phyloP scores from a whole-genome alignment of 1,139 yeast genomes.

The Protomyces inundatus region DNA sequence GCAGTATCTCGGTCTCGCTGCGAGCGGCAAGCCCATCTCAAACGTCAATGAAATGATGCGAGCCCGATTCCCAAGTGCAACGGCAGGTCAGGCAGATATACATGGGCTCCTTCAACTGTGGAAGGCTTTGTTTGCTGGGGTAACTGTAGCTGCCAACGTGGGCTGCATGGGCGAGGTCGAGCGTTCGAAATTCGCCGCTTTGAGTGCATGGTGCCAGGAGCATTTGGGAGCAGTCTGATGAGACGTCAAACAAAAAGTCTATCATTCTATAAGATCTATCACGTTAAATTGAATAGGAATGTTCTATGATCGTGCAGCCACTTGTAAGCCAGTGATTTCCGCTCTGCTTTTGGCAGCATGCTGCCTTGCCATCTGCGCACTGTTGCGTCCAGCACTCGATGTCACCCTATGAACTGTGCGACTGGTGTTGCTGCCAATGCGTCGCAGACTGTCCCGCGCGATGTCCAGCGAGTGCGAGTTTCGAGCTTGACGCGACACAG shows the following conservation, averaged over 20 bases:
- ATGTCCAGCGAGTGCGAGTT: not conserved
- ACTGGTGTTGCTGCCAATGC: conserved; percentile 9
- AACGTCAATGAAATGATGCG: conserved; percentile 26
- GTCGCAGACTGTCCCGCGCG: conserved; percentile 3
- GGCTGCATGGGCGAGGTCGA: conserved; percentile 41
- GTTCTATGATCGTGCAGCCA: not conserved
- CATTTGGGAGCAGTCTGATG: not conserved
- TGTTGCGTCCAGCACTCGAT: conserved; percentile 3
- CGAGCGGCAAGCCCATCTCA: conserved; percentile 29
- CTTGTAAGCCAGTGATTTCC: not conserved
- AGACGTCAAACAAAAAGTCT: not conserved
- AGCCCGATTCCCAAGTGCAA: conserved; percentile 37
- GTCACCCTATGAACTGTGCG: conserved; percentile 13
- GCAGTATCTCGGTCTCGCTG: conserved; percentile 39
- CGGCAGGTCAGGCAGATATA: conserved; percentile 44
- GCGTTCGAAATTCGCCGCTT: conserved; percentile 38
- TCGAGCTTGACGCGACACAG: not conserved
- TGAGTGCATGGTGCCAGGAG: not conserved
- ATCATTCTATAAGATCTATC: not conserved
- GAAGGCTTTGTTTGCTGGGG: conserved; percentile 36
- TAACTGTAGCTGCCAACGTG: conserved; percentile 40
- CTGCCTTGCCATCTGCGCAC: not conserved
- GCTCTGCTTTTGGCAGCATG: not conserved
- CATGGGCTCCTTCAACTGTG: conserved; percentile 45
- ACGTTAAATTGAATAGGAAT: not conserved